phyloP scores from a whole-genome alignment of 352 stramenopile species.

The Pythium biforme region DNA sequence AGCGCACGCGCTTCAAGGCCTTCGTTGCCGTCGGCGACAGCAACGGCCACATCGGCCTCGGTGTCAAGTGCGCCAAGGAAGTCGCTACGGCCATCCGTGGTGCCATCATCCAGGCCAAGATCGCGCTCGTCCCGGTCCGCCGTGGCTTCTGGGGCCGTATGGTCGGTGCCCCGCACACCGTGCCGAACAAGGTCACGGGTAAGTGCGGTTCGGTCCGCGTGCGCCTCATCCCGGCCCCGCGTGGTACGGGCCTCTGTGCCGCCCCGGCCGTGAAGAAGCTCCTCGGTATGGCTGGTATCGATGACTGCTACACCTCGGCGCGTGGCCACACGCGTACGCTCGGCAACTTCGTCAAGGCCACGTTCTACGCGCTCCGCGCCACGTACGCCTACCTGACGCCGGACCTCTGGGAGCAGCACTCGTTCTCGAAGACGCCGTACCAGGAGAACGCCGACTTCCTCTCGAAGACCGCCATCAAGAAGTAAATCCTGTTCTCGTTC shows the following conservation, averaged over 20 bases:
- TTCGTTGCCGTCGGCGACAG: slow-evolving; percentile 99
- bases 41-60: slow-evolving; percentile 99
- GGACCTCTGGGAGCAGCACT: slow-evolving; percentile 98
- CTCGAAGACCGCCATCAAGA: slow-evolving; percentile 93
- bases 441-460: slow-evolving; percentile 99
- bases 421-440: slow-evolving; percentile 92
- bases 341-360: slow-evolving; percentile 99
- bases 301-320: slow-evolving; percentile 97
- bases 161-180: slow-evolving; percentile 94
- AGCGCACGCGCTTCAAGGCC: slow-evolving; percentile 99
- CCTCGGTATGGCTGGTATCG: slow-evolving; percentile 98
- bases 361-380: slow-evolving; percentile 97
- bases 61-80: slow-evolving; percentile 99
- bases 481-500: slow-evolving; percentile 57
- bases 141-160: slow-evolving; percentile 99
- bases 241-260: slow-evolving; percentile 99
- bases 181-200: slow-evolving; percentile 98
- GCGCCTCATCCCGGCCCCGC: slow-evolving; percentile 98
- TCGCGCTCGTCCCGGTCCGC: slow-evolving; percentile 97
- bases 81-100: slow-evolving; percentile 99
- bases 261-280: slow-evolving; percentile 98
- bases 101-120: slow-evolving; percentile 99
- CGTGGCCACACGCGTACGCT: slow-evolving; percentile 98
- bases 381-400: slow-evolving; percentile 99
- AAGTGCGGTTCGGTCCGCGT: slow-evolving; percentile 99